phyloP scores from a whole-genome alignment of 495 filamentous ascomycete species.

The Mycothermus thermophilus region DNA sequence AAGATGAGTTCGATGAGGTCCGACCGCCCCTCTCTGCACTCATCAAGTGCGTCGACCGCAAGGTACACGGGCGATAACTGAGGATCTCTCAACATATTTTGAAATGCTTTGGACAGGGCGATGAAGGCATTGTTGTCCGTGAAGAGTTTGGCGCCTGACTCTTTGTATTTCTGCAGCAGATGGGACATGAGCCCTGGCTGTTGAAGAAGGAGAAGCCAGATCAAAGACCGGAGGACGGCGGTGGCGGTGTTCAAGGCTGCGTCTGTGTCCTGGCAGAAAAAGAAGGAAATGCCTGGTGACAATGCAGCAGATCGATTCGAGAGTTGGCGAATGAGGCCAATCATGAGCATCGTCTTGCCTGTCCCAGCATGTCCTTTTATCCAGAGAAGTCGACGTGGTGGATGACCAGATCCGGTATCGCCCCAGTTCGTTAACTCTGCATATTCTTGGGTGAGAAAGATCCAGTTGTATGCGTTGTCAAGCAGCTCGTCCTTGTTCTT shows the following conservation, averaged over 20 bases:
- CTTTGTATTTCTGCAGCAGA: conserved; percentile 16
- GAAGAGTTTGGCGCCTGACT: conserved; percentile 18
- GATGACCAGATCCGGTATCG: conserved; percentile 15
- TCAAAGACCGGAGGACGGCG: conserved; percentile 19
- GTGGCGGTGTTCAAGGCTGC: conserved; percentile 17
- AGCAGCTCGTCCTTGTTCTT: conserved; percentile 29
- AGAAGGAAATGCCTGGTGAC: neutral
- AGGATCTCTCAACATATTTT: conserved; percentile 22
- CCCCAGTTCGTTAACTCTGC: conserved; percentile 18
- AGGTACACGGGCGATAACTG: conserved; percentile 18
- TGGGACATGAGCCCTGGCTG: conserved; percentile 22
- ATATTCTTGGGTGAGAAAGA: conserved; percentile 26
- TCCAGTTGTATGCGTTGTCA: conserved; percentile 29
- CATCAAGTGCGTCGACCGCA: conserved; percentile 22
- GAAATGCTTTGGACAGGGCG: conserved; percentile 19
- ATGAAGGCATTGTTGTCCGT: conserved; percentile 23
- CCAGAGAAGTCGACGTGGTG: conserved; percentile 25
- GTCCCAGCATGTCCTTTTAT: conserved; percentile 32
- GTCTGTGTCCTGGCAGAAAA: conserved; percentile 30
- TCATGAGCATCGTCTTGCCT: conserved; percentile 39
- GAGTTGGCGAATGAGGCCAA: conserved; percentile 26
- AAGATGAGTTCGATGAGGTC: conserved; percentile 9
- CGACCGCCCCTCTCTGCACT: conserved; percentile 3
- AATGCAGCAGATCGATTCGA: conserved; percentile 3
- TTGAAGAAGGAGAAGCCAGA: conserved; percentile 21